Base-by-base conservation (phyloP, 2,329 filamentous ascomycete genomes). In the Xylaria arbuscula region DNA sequence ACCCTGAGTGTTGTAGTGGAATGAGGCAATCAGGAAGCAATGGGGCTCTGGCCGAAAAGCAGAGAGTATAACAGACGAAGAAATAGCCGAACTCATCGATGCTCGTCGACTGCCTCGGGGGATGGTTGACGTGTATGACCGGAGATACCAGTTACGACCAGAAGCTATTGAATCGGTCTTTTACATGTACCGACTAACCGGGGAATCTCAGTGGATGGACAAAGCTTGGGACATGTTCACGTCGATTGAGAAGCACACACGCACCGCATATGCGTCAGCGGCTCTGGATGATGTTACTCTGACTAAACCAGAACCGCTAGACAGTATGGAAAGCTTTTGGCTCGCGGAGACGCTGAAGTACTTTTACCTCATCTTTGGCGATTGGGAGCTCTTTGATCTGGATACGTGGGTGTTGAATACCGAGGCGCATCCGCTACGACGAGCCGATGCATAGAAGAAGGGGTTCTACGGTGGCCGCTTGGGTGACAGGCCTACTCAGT, bases 81-180 rank as follows among this genome's bases (percentile, higher is more conserved):
- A 75, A 42, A 75, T 85, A 56, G 75, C 80, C 42, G 71, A 74
- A 4, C 72, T 78, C 55, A 81, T 85, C 63, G 74, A 78, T n/a
- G 78, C 81, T 55, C 81, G 83, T 65, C 81, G 81, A 11, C 73
- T 91, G 5, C 84, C 85, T 8, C 80, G 79, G 6, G 90, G 89
- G 22, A 87, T 91, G 76, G 81, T 85, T 2, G 81, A 81, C 19
- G 83, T 90, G 55, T 78, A 81, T 50, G 87, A 90, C 66, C 79
- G 82, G 48, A 84, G 85, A 64, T 93, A 92, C 75, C 87, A 92
- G 36, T 83, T 93, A 53, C 86, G 90, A 66, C 92, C 92, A 22
- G 92, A 95, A 80, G 92, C 92, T 1, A 93, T 95, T 62, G 92
- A 95, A 81, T 92, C 89, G 15, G 87, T 96, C 4, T 95, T 93